Base-by-base conservation (phyloP, 106 monocot genomes). In the Iris macrosiphon region DNA sequence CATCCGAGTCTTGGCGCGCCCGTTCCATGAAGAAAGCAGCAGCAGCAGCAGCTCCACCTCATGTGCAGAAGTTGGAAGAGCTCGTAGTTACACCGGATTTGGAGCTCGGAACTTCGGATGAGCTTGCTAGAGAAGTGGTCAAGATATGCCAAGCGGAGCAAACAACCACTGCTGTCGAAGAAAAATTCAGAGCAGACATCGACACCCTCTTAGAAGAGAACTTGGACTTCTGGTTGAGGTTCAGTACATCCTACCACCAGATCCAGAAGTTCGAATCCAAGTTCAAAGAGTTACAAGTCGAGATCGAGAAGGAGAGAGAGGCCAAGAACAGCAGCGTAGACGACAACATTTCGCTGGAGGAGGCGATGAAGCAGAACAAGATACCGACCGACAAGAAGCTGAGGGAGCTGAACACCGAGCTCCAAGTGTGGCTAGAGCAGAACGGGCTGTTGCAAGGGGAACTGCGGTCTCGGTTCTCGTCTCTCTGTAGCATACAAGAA, bases 141-240 rank as follows among this genome's bases (percentile, higher is more conserved):
- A 65, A 69, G 49, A 31, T 64, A 13, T 37, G 34, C 23, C 29
- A 60, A 18, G 23, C 58, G 4, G 45, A 58, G 18, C 50, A 63
- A 6, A 6, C 23, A 7, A 55, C 47, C 10, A 18, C 19, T 24
- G 9, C 71, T 49, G 28, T 77, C 2, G 89, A 85, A 60, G 85
- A 75, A 6, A 89, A 77, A 55, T 85, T 95, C 43, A 79, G 89
- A 67, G 72, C 47, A n/a, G 89, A 95, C 2, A 79, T 95, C 24
- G 85, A 95, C 52, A 49, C 68, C 6, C 32, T 95, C 3, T 65
- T 95, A 18, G 89, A 89, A 15, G 82, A 95, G 66, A 95, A 95
- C 68, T 64, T 95, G 24, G 82, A 85, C 31, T 95, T 95, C 60
- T 95, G 95, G 95, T 59, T 89, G 46, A 73, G 89, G 31, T 89